Percentiles rank a stretch among this genome's conserved stretches.
Conservation (phyloP, 441 rosid species). For the Melastoma candidum region DNA sequence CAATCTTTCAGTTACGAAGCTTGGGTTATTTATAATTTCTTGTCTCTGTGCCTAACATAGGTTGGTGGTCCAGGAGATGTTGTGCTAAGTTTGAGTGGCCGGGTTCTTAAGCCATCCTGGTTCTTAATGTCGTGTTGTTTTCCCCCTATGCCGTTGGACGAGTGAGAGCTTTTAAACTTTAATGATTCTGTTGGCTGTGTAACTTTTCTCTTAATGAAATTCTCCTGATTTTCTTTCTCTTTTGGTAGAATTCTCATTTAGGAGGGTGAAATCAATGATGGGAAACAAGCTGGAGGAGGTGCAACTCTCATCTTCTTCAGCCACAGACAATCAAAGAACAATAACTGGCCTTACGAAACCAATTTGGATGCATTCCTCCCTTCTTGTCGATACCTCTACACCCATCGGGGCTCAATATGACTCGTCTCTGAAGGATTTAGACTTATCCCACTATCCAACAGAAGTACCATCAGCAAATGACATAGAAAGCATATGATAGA, state of each 20-base stretch:
- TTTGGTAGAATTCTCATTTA: too few species aligned
- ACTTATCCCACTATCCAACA: constrained; percentile 57
- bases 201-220: too few species aligned
- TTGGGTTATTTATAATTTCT: constrained; percentile 93
- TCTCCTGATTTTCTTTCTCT: too few species aligned
- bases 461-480: constrained; percentile 70
- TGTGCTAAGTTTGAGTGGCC: constrained; percentile 80
- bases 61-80: constrained; percentile 99
- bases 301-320: constrained; percentile 58
- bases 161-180: constrained; percentile 38
- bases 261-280: constrained; percentile 25
- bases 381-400: constrained; percentile 54
- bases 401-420: constrained; percentile 52
- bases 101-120: constrained; percentile 67
- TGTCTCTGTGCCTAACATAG: constrained; percentile 89
- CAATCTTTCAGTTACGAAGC: constrained; percentile 81
- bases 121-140: constrained; percentile 89
- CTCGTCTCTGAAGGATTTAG: constrained; percentile 85
- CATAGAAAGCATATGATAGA: constrained; percentile 38
- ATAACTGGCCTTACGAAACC: constrained; percentile 29
- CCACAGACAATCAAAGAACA: constrained; percentile 25
- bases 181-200: too few species aligned
- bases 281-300: constrained; percentile 78
- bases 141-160: constrained; percentile 74
- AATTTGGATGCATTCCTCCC: constrained; percentile 52